A percentile compares a stretch with the other conserved stretches of the same genome.
phyloP scores from a whole-genome alignment of 345 rosid species.

The Lumnitzera racemosa region DNA sequence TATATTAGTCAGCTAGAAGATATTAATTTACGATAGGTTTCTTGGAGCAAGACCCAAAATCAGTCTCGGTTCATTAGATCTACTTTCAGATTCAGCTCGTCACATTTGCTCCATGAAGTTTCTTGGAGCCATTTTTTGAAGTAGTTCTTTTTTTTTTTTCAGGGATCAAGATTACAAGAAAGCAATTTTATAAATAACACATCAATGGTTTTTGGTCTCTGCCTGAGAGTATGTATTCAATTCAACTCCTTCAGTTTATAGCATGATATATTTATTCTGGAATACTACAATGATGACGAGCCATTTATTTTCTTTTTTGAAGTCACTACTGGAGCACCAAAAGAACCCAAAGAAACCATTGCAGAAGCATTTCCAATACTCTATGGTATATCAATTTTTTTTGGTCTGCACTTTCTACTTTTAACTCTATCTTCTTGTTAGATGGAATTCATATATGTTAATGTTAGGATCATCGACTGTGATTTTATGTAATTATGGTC shows the following conservation, averaged over 20 bases:
- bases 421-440: too few species aligned
- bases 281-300: background rate
- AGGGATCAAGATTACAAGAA: constrained; percentile 88
- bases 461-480: too few species aligned
- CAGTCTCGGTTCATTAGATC: too few species aligned
- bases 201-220: constrained; percentile 84
- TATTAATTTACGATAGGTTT: too few species aligned
- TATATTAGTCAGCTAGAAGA: too few species aligned
- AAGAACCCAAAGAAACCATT: constrained; percentile 78
- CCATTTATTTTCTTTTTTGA: constrained; percentile 12
- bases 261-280: background rate
- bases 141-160: constrained; percentile 21
- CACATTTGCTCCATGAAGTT: background rate
- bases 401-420: background rate
- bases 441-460: too few species aligned
- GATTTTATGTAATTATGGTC: too few species aligned
- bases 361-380: constrained; percentile 80
- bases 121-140: constrained; percentile 3
- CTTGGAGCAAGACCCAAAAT: too few species aligned
- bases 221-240: constrained; percentile 58
- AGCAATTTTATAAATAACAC: constrained; percentile 94
- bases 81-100: background rate
- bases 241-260: too few species aligned
- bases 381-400: constrained; percentile 50
- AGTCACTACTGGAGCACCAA: constrained; percentile 90